phyloP scores from a whole-genome alignment of 163 green algal species.

The Smithsoniella earleae region DNA sequence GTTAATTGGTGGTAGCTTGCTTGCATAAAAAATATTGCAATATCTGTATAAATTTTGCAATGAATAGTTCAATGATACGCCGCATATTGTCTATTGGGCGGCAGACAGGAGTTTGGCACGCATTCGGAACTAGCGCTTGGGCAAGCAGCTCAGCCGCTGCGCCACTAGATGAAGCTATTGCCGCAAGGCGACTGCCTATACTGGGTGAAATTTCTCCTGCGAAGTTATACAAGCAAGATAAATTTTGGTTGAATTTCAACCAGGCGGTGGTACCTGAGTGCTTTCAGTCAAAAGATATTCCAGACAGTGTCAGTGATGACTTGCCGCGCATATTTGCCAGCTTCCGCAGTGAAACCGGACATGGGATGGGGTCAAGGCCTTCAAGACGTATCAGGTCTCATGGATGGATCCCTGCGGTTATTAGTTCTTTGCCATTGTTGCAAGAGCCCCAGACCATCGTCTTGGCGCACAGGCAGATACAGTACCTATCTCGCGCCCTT shows the following conservation, averaged over 20 bases:
- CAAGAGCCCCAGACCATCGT: background rate
- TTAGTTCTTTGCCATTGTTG: background rate
- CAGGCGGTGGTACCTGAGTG: background rate
- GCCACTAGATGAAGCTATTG: conserved; percentile 29
- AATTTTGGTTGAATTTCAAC: conserved; percentile 20
- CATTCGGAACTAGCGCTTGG: too few relatives aligned
- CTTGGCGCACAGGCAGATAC: background rate
- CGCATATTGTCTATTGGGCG: conserved; percentile 32
- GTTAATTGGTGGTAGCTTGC: too few relatives aligned
- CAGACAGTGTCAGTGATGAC: background rate
- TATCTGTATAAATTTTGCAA: too few relatives aligned
- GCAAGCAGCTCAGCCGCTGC: too few relatives aligned
- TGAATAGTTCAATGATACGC: too few relatives aligned
- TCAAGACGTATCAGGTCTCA: background rate
- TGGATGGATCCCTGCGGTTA: background rate
- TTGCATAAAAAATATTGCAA: too few relatives aligned
- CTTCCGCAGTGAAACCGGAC: background rate
- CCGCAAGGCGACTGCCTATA: conserved; percentile 26
- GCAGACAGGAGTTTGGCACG: conserved; percentile 19
- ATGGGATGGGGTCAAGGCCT: background rate
- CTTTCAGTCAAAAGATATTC: background rate
- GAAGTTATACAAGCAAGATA: background rate
- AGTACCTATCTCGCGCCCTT: background rate
- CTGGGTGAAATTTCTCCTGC: background rate
- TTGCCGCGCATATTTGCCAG: background rate